Percentiles rank a stretch among this genome's conserved stretches.
These are phyloP conservation scores for Micractinium sp. DNA, from an alignment of 139 green algal genomes.

Conservation along the genomic window DNA sequence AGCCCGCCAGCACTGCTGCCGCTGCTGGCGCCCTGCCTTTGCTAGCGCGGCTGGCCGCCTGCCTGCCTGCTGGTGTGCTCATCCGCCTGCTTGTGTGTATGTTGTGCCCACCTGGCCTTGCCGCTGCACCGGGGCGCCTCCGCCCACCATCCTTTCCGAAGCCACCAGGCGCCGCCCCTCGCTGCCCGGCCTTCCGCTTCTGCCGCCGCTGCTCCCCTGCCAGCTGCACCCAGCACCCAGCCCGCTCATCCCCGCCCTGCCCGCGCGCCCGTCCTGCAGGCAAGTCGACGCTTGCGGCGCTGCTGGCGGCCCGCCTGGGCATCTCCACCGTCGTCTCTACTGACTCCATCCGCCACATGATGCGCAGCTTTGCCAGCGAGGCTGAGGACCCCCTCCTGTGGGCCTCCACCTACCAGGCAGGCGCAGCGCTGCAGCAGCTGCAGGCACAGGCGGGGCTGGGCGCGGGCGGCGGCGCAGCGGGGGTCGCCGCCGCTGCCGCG, in stretches of 20 bases:
- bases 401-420: slow-evolving; percentile 91
- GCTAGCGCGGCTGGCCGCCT: no score
- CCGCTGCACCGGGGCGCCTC: no score
- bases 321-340: slow-evolving; percentile 93
- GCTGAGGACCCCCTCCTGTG: slow-evolving; percentile 82
- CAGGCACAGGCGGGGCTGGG: not conserved
- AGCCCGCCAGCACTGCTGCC: not conserved
- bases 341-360: slow-evolving; percentile 89
- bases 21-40: no score
- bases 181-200: not conserved
- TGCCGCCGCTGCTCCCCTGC: not conserved
- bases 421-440: slow-evolving; percentile 42
- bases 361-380: slow-evolving; percentile 68
- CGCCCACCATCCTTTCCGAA: no score
- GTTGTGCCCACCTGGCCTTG: no score
- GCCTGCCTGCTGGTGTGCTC: no score
- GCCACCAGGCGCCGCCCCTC: no score
- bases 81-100: no score
- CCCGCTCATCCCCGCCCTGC: not conserved
- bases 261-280: slow-evolving; percentile 43
- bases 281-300: slow-evolving; percentile 94
- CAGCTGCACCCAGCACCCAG: not conserved
- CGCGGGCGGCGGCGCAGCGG: not conserved
- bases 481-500: not conserved
- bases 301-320: slow-evolving; percentile 87